Evolutionary conservation across 78 protist species (phyloP).

Genomic region (Cavenderia fasciculata): DNA sequence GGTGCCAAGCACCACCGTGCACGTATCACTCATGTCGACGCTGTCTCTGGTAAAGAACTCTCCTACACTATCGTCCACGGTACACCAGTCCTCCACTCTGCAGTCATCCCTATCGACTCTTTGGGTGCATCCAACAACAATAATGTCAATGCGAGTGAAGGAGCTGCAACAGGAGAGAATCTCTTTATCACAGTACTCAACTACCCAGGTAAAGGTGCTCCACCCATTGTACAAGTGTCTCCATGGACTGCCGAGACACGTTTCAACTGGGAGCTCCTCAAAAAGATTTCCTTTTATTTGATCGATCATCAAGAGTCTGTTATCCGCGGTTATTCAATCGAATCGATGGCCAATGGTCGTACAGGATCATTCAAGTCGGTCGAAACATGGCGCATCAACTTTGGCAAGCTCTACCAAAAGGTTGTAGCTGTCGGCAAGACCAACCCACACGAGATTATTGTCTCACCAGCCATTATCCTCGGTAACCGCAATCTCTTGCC

Average conservation of each 20-base stretch:
- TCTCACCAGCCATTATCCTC: slow-evolving; percentile 47
- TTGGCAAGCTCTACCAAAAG: not conserved
- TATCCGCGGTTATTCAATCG: slow-evolving; percentile 35
- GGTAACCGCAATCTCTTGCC: slow-evolving; percentile 59
- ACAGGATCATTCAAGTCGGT: slow-evolving; percentile 13
- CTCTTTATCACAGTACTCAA: slow-evolving; percentile 6
- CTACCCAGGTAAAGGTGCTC: slow-evolving; percentile 32
- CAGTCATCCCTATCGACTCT: not conserved
- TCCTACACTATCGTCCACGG: slow-evolving; percentile 5
- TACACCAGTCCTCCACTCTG: not conserved
- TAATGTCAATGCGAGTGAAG: too few species aligned
- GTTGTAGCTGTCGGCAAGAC: not conserved
- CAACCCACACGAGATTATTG: slow-evolving; percentile 46
- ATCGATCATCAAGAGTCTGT: not conserved
- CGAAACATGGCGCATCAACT: slow-evolving; percentile 15
- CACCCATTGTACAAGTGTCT: slow-evolving; percentile 12
- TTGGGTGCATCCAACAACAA: not conserved
- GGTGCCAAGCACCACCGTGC: too few species aligned
- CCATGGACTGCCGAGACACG: slow-evolving; percentile 42
- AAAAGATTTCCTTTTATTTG: slow-evolving; percentile 2
- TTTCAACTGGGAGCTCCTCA: not conserved
- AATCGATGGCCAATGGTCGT: slow-evolving; percentile 43
- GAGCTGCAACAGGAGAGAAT: not conserved
- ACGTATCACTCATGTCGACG: too few species aligned
- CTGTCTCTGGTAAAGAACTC: not conserved